A percentile compares a stretch with the other conserved stretches of the same genome.
Conservation (phyloP, 352 stramenopile genomes). For the Aphanomyces invadans region DNA sequence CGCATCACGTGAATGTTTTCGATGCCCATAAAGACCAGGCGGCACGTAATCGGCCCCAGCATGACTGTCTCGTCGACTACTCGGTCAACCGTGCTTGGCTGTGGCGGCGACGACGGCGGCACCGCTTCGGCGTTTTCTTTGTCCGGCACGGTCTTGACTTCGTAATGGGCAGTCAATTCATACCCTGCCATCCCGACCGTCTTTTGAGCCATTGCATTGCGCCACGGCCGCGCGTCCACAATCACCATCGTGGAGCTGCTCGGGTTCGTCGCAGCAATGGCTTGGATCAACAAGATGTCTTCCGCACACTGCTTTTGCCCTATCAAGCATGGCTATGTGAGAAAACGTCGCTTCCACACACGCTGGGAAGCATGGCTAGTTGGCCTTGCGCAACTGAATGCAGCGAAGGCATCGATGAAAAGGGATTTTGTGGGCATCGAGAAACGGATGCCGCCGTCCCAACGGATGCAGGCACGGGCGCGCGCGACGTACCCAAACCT, state of each 20-base stretch:
- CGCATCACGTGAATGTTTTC: constrained; percentile 91
- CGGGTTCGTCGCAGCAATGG: constrained; percentile 64
- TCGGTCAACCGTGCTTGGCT: neutral
- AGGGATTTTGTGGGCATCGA: too few relatives aligned
- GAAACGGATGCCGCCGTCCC: too few relatives aligned
- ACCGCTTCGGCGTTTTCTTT: neutral
- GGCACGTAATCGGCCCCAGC: constrained; percentile 69
- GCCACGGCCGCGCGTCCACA: constrained; percentile 83
- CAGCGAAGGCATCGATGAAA: too few relatives aligned
- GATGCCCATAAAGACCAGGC: constrained; percentile 86
- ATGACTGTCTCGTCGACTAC: constrained; percentile 34
- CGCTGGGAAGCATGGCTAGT: too few relatives aligned
- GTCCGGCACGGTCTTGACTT: constrained; percentile 22
- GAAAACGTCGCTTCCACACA: too few relatives aligned
- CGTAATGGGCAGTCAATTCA: constrained; percentile 81
- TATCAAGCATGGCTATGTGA: too few relatives aligned
- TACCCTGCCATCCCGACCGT: constrained; percentile 82
- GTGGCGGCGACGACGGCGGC: too few relatives aligned
- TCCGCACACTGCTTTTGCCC: constrained; percentile 76
- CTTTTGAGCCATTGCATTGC: constrained; percentile 87
- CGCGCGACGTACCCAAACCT: constrained; percentile 35
- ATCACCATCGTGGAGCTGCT: constrained; percentile 81
- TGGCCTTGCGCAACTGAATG: too few relatives aligned
- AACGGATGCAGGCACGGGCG: too few relatives aligned
- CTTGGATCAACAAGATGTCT: constrained; percentile 77